Conservation (phyloP, 2,329 filamentous ascomycete species). For the Rhytidhysteron rufulum region DNA sequence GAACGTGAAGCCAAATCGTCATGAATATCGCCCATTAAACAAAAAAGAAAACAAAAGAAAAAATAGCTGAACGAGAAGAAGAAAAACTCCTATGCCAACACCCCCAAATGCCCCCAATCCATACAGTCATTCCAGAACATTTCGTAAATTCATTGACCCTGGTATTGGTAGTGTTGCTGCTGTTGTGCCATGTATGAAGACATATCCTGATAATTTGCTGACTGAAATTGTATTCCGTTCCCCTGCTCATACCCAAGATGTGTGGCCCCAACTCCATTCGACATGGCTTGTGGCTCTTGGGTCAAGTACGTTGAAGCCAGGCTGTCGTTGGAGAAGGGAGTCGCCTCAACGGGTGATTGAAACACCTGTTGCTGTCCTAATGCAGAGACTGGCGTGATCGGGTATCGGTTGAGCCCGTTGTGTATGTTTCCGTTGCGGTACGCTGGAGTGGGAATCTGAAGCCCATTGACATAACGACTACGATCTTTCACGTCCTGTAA, state of each 20-base stretch:
- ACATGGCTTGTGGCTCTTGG: conserved; percentile 24
- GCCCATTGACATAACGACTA: conserved; percentile 25
- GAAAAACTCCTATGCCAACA: conserved; percentile 1
- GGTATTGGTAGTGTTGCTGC: conserved; percentile 30
- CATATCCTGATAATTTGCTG: conserved; percentile 28
- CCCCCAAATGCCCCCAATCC: conserved; percentile 1
- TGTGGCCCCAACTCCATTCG: conserved; percentile 13
- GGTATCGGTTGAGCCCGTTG: conserved; percentile 19
- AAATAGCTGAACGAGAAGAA: not conserved
- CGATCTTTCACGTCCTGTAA: conserved; percentile 25
- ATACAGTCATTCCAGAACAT: conserved; percentile 3
- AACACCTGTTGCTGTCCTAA: conserved; percentile 29
- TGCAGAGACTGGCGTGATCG: conserved; percentile 25
- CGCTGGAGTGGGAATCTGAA: conserved; percentile 24
- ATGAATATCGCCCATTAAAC: no score
- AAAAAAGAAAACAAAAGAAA: no score
- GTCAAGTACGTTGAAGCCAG: conserved; percentile 23
- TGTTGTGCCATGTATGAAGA: conserved; percentile 23
- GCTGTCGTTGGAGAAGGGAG: conserved; percentile 22
- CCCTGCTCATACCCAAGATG: conserved; percentile 22
- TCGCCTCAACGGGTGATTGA: conserved; percentile 34
- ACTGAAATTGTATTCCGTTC: conserved; percentile 26
- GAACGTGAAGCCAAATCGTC: not conserved
- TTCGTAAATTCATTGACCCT: conserved; percentile 16
- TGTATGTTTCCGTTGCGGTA: conserved; percentile 24